Base-by-base conservation (phyloP, 2,329 filamentous ascomycete genomes). In the Cladobotryum mycophilum region DNA sequence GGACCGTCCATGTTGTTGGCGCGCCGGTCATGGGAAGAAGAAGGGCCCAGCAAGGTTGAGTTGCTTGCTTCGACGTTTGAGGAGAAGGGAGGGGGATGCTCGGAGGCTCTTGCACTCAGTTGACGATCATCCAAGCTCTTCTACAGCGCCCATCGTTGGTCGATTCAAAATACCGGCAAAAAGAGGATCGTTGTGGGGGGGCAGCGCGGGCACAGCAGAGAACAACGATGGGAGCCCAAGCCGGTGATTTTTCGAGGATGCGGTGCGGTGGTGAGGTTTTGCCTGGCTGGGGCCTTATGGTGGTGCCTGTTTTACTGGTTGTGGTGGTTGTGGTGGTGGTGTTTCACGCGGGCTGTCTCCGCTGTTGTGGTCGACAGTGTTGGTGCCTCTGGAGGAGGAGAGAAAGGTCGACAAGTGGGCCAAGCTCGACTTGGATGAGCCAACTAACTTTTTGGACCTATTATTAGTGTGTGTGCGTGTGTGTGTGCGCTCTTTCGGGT, bases 1-100 rank as follows among this genome's bases (percentile, higher is more conserved):
- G 70, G 67, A 65, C 72, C 69, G 66, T 80, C 77, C 78, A 81
- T 81, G 61, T 58, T 81, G 61, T 58, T 72, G 66, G 57, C 58
- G 61, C 61, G 45, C 52, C 52, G 45, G 41, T 54, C 51, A 53
- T 49, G 41, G 42, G 47, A 49, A 25, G 35, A 45, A 46, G 18
- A 50, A 18, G 43, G 43, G 42, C 48, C 48, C 40, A 48, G 44
- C 44, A 47, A 44, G 20, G 20, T 20, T 20, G 20, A 20, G 48
- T 44, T 45, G 52, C 48, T 44, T 45, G 52, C 48, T 22, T 51
- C 42, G 47, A 47, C 47, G 38, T 15, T 41, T 17, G 18, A 35
- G 45, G 20, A 5, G 33, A 12, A 17, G 41, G 45, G 20, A 5
- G 33, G 20, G 41, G 11, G 15, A 45, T 14, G 48, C 48, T 50